Conservation (phyloP, 1,139 yeast genomes). For the Yamadazyma mexicana region DNA sequence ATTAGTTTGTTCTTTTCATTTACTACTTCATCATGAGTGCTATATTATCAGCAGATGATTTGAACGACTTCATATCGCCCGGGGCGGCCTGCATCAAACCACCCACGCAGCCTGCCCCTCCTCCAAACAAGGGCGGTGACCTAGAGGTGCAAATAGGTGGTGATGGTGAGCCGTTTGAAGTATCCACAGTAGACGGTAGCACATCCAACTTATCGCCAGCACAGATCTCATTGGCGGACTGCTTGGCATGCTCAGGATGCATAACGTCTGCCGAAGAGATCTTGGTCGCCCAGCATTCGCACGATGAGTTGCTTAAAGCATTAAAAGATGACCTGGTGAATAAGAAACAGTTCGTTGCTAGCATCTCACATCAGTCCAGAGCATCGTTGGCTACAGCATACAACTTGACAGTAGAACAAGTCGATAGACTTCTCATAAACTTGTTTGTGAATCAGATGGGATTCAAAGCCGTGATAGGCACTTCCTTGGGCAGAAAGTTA, state of each 20-base stretch:
- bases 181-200: conserved; percentile 57
- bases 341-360: conserved; percentile 56
- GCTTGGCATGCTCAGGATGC: conserved; percentile 96
- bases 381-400: conserved; percentile 78
- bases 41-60: conserved; percentile 79
- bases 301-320: conserved; percentile 69
- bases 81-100: conserved; percentile 93
- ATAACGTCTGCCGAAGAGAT: conserved; percentile 96
- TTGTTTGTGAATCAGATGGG: conserved; percentile 64
- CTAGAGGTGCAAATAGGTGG: conserved; percentile 66
- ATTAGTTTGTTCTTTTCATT: background rate
- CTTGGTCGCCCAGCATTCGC: conserved; percentile 86
- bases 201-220: conserved; percentile 66
- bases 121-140: conserved; percentile 23
- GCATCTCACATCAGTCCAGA: conserved; percentile 84
- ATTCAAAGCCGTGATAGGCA: conserved; percentile 76
- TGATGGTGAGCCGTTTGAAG: conserved; percentile 72
- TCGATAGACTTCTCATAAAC: conserved; percentile 62
- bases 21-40: conserved; percentile 65
- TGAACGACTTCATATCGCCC: conserved; percentile 92
- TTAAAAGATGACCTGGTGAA: conserved; percentile 31
- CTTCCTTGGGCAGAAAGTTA: conserved; percentile 76
- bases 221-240: conserved; percentile 85
- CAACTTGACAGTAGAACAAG: conserved; percentile 48
- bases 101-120: conserved; percentile 10